phyloP scores from a whole-genome alignment of 805 yeast species.

The Metschnikowia baotianmanensis region DNA sequence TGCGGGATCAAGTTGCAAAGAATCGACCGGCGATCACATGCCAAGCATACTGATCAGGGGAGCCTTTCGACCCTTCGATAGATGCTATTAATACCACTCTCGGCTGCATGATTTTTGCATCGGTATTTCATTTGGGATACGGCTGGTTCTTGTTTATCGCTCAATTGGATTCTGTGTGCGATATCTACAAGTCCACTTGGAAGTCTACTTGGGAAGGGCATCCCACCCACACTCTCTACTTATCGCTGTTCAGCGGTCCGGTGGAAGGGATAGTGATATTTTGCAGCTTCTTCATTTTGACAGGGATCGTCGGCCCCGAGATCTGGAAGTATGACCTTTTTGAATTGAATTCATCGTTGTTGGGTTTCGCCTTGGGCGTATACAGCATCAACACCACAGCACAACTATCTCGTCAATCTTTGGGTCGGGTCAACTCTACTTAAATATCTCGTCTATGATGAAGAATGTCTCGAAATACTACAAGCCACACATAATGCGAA shows the following conservation, averaged over 20 bases:
- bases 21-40: too few relatives aligned
- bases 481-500: conserved; percentile 19
- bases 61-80: conserved; percentile 86
- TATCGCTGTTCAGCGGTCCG: conserved; percentile 85
- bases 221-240: conserved; percentile 78
- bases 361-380: conserved; percentile 25
- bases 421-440: conserved; percentile 54
- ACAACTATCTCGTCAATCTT: conserved; percentile 45
- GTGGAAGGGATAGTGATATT: conserved; percentile 87
- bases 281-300: conserved; percentile 49
- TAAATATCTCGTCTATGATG: conserved; percentile 68
- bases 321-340: conserved; percentile 56
- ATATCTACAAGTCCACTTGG: conserved; percentile 81
- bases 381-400: conserved; percentile 38
- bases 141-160: conserved; percentile 58
- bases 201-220: conserved; percentile 98
- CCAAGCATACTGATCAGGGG: too few relatives aligned
- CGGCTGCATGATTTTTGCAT: conserved; percentile 68
- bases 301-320: conserved; percentile 69
- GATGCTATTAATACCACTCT: conserved; percentile 76
- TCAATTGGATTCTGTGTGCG: conserved; percentile 72
- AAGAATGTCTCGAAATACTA: conserved; percentile 54
- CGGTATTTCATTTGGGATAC: conserved; percentile 76
- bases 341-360: conserved; percentile 35
- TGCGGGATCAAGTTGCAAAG: too few relatives aligned